Base-by-base conservation (phyloP, 1,284 basidiomycete species). In the Gymnopus androsaceus region DNA sequence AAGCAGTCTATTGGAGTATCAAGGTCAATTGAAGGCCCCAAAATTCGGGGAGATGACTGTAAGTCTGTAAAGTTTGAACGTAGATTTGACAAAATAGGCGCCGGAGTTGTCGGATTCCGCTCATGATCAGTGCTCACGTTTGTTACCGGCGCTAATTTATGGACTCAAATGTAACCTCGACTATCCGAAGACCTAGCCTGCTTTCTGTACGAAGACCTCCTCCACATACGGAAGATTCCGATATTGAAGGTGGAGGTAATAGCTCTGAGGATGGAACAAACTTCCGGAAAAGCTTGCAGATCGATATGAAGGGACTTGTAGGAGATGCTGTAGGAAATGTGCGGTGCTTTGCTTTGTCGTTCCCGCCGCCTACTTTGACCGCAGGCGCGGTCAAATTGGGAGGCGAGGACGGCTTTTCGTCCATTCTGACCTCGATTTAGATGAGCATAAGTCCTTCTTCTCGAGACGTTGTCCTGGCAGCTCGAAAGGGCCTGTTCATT, bases 401-500 rank as follows among this genome's bases (percentile, higher is more conserved):
- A n/a, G n/a, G n/a, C n/a, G n/a, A n/a, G n/a, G n/a, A n/a, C n/a
- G n/a, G n/a, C n/a, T n/a, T n/a, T n/a, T n/a, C n/a, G n/a, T n/a
- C n/a, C n/a, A n/a, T n/a, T n/a, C n/a, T n/a, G n/a, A n/a, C n/a
- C n/a, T 42, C 19, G n/a, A 14, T 42, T 3, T 62, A 90, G 88
- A 90, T 92, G 88, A 89, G 86, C 54, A 90, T 91, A 49, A 89
- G 90, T 62, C 91, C 90, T 7, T 78, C 85, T 3, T 88, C 84
- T 51, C 79, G 91, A 23, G 90, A 93, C 66, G 78, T 94, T 28
- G 90, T 90, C 1, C 79, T 93, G 33, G 89, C 89, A 57, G 86
- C 90, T 14, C 86, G 96, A 7, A 90, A 94, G 61, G 96, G 96
- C 0, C 79, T 99, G n/a, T 98, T 94, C 71, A 95, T 99, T 59